Conservation (phyloP, 163 green algal genomes). For the Chlamydomonas reinhardtii region DNA sequence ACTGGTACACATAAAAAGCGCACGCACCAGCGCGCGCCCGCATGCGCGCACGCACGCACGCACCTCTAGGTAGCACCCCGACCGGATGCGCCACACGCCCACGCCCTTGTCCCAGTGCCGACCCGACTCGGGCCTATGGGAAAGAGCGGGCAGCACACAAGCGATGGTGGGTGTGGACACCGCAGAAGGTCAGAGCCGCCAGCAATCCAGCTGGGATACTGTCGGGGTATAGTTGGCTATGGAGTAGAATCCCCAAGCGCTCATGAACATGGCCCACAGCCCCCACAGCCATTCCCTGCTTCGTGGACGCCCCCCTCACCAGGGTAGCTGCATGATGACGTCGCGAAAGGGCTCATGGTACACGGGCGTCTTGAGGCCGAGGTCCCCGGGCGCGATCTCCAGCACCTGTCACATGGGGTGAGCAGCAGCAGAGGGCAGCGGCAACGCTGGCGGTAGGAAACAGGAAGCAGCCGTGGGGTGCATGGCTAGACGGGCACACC, state of each 20-base stretch:
- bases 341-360: background rate
- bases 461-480: no score
- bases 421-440: no score
- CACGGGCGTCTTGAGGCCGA: background rate
- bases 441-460: no score
- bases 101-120: background rate
- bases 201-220: no score
- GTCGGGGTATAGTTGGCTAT: no score
- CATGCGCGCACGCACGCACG: background rate
- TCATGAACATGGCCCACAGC: no score
- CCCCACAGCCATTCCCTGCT: no score
- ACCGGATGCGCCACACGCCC: background rate
- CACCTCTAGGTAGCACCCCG: background rate
- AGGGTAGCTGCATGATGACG: background rate
- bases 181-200: no score
- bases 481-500: no score
- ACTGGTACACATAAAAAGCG: background rate
- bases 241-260: no score
- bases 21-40: background rate
- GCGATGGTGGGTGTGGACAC: no score
- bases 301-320: no score
- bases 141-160: background rate
- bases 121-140: background rate
- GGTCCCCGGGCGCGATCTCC: background rate
- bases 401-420: background rate